phyloP scores from a whole-genome alignment of 371 early-diverging fungal genomes.

The Saksenaea vasiformis region DNA sequence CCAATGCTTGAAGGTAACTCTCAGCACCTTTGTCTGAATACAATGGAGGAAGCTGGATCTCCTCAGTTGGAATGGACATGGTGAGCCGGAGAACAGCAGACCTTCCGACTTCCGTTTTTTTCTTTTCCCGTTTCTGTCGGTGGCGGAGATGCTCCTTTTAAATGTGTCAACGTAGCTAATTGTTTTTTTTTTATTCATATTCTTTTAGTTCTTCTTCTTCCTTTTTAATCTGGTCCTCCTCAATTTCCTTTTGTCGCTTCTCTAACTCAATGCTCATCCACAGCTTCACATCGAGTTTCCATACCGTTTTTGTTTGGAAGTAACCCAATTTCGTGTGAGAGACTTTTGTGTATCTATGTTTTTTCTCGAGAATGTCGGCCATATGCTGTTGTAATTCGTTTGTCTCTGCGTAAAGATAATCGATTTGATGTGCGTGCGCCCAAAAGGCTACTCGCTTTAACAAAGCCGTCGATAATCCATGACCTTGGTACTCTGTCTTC shows the following conservation, averaged over 20 bases:
- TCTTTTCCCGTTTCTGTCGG: background rate
- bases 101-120: background rate
- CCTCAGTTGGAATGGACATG: background rate
- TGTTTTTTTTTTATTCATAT: constrained; percentile 11
- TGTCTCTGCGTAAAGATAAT: constrained; percentile 49
- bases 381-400: constrained; percentile 38
- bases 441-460: constrained; percentile 50
- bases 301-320: constrained; percentile 29
- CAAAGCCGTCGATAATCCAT: constrained; percentile 48
- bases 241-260: constrained; percentile 24
- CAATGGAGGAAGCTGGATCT: constrained; percentile 4
- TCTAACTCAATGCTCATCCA: constrained; percentile 49
- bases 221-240: constrained; percentile 21
- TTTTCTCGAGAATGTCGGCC: constrained; percentile 38
- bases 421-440: constrained; percentile 48
- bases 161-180: background rate
- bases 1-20: constrained; percentile 37
- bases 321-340: constrained; percentile 29
- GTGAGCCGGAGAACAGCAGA: background rate
- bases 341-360: constrained; percentile 39
- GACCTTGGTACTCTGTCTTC: constrained; percentile 45
- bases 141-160: background rate
- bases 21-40: constrained; percentile 13
- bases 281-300: constrained; percentile 46
- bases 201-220: constrained; percentile 46